Base-by-base conservation (phyloP, 768 basidiomycete species). In the Strobilomyces echinocephalus region DNA sequence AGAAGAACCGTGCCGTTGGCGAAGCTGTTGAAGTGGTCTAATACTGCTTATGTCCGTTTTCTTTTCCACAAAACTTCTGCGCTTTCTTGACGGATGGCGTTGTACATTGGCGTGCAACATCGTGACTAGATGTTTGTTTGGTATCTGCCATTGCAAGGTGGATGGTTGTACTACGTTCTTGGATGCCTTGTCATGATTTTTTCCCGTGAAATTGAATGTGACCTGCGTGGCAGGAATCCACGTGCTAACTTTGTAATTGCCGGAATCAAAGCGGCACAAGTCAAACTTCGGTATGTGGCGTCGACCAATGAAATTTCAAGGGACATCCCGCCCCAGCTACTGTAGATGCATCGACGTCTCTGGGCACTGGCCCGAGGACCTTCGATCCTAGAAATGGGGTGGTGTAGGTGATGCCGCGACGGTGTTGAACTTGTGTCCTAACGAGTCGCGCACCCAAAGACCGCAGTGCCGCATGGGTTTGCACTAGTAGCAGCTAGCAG, bases 1-100 rank as follows among this genome's bases (percentile, higher is more conserved):
- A 40, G 39, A 52, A 10, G 7, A 42, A 21, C 24, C 5, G 21
- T 15, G 33, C 10, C 4, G 21, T 20, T n/a, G 44, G 4, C 16
- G 28, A 26, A 12, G 45, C 41, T 16, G 26, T 7, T 12, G 46
- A 57, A 15, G 40, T 21, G 6, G 66, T 61, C 40, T 66, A 31
- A 53, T 41, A 52, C 5, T 33, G 33, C 1, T 44, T 41, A 1
- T 42, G 4, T 6, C 14, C 21, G 31, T n/a, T 40, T 33, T 24
- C 9, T 9, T 41, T 38, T 33, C 44, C 45, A 35, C 7, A 53
- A 18, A 7, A 31, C 4, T n/a, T 31, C 1, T 24, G 26, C 28
- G 28, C 39, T 53, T 21, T 47, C 28, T 44, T 48, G 11, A 26
- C 36, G 16, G 31, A 49, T 50, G 18, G n/a, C 12, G 5, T 21